Base-by-base conservation (phyloP, 2,329 filamentous ascomycete species). In the Bipolaris zeicola region DNA sequence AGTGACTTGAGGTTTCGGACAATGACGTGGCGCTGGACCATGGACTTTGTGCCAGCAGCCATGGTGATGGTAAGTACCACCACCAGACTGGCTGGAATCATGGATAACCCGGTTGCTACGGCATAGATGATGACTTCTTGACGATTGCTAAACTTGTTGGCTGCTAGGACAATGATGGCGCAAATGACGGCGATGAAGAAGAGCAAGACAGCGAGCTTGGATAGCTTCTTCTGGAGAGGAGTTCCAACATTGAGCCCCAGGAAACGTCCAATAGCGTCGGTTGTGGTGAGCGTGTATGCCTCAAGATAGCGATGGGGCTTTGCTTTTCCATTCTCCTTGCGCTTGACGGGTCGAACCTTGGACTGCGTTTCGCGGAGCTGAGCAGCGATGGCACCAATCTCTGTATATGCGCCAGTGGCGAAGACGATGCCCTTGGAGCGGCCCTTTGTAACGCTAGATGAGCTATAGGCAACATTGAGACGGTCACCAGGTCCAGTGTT, bases 361-460 rank as follows among this genome's bases (percentile, higher is more conserved):
- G 56, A 62, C 16, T 57, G 44, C 52, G 81, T 81, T 20, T 84
- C 82, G 39, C 87, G 85, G 20, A 93, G 81, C 50, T 89, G 78
- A 41, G 85, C 83, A 18, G 89, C 89, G 62, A 92, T 91, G 62
- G 85, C 85, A 56, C 89, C 89, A 50, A 92, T 88, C 68, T 91
- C 87, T 11, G 89, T 91, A 55, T 81, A 76, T 86, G 90, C 89
- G 41, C 86, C 88, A 5, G 85, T 89, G 11, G 85, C 82, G 49
- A 87, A 83, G 46, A 90, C 87, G 39, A 91, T 82, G 52, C 88
- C 88, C 6, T 81, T 85, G 24, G 84, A 88, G 47, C 88, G 85
- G 38, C 89, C 88, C 36, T 56, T 56, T 10, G 53, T 56, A 18
- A 56, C 53, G 28, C 36, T 56, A 14, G 53, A 56, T 4, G 53